Evolutionary conservation across 345 rosid species (phyloP), one percentile per base, ranked within the genome.

Genomic region (Erodium maritimum): DNA sequence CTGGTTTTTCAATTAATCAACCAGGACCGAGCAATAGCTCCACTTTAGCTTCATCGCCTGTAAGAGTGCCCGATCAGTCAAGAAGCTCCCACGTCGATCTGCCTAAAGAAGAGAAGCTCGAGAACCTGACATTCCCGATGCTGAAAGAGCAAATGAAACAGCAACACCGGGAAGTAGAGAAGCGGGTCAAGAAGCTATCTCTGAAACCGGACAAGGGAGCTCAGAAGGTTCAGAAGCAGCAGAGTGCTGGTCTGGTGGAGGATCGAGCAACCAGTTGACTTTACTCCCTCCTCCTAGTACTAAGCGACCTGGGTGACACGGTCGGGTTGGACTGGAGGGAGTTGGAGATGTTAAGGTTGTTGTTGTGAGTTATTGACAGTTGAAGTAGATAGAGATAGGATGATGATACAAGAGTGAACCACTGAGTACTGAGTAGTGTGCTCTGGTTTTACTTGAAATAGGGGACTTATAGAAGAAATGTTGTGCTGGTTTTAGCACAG

Each of bases 91-190:
- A 37, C 48, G 11, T 24, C 29, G 56, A 67, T 48, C 57, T 55
- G 23, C 67, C 52, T 21, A 48, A 63, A 24, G 61, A 71, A 61
- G 67, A 61, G 64, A 66, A 62, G 42, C 48, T 46, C 21, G 65
- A 63, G 65, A 71, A 58, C 45, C 21, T 25, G 21, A 25, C 61
- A 11, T 58, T 34, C 50, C 61, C 70, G 5, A 12, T 50, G 50
- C 50, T 25, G 61, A 71, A 67, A 55, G 68, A 71, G 37, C 65
- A 50, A 62, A 66, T 14, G 23, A 61, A 58, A 60, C 70, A 54
- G 65, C 66, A 69, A 24, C 53, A 52, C 53, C 52, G 45, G 34
- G 67, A 71, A 33, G 20, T 50, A 0, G 69, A 66, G 55, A 62
- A 55, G 52, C 55, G 64, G 24, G 56, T 21, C 22, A 60, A 29